Conservation (phyloP, 139 green algal genomes). For the Coccomyxa sp. region DNA sequence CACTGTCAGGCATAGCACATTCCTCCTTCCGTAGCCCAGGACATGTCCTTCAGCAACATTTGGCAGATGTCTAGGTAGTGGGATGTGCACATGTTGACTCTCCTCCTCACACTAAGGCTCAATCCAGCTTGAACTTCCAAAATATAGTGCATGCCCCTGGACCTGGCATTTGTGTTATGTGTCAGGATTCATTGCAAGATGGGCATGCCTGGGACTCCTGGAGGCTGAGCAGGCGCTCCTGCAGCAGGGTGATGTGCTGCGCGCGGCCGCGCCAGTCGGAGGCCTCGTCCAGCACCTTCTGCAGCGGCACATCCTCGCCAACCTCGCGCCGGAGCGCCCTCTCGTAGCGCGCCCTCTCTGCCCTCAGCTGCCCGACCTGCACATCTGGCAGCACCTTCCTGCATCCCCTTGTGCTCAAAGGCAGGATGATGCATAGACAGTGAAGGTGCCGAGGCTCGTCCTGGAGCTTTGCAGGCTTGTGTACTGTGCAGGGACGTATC, state of each 20-base stretch:
- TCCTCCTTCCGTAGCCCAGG: background rate
- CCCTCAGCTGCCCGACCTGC: conserved; percentile 46
- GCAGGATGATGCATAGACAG: background rate
- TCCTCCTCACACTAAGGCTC: background rate
- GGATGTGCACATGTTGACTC: no score
- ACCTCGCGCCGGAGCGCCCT: conserved; percentile 57
- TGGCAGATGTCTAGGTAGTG: no score
- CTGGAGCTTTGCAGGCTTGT: background rate
- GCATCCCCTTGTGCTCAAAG: background rate
- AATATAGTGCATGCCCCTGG: background rate
- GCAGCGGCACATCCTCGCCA: conserved; percentile 55
- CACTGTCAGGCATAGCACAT: background rate
- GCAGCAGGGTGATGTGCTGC: conserved; percentile 58
- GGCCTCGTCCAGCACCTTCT: conserved; percentile 42
- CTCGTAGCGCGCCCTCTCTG: conserved; percentile 48
- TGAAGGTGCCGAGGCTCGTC: background rate
- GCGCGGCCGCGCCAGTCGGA: conserved; percentile 49
- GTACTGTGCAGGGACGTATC: background rate
- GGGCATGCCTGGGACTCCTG: background rate
- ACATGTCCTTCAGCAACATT: background rate
- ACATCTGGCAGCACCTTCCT: background rate
- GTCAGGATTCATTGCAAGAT: background rate
- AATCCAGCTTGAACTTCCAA: background rate
- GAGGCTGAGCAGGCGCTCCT: conserved; percentile 34
- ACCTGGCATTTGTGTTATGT: background rate